A percentile compares a stretch with the other conserved stretches of the same genome.
Conservation (phyloP, 2,329 filamentous ascomycete species). For the Aspergillus viridinutans region DNA sequence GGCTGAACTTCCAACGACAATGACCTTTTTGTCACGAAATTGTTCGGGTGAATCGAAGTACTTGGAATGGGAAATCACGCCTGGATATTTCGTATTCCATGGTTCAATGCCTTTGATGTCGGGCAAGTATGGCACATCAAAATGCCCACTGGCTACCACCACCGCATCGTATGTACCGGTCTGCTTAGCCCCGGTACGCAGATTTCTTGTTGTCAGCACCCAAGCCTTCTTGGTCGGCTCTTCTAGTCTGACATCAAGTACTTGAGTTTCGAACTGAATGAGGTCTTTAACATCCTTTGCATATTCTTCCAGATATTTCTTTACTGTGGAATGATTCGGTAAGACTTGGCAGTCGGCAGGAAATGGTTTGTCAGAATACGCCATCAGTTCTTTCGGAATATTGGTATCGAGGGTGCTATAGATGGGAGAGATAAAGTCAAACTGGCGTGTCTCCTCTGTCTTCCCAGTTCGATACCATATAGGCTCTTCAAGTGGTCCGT, state of each 20-base stretch:
- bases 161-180: constrained; percentile 66
- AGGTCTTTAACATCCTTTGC: constrained; percentile 62
- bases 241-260: constrained; percentile 54
- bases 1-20: constrained; percentile 79
- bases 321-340: constrained; percentile 66
- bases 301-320: constrained; percentile 70
- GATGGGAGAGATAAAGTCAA: constrained; percentile 74
- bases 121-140: constrained; percentile 65
- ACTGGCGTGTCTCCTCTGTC: constrained; percentile 29
- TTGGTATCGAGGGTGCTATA: constrained; percentile 84
- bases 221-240: constrained; percentile 47
- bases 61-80: constrained; percentile 69
- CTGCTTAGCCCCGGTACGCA: constrained; percentile 41
- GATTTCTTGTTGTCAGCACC: constrained; percentile 54
- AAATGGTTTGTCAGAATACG: constrained; percentile 68
- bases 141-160: constrained; percentile 72
- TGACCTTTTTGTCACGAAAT: constrained; percentile 67
- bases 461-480: constrained; percentile 42
- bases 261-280: constrained; percentile 67
- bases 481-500: constrained; percentile 60
- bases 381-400: constrained; percentile 77
- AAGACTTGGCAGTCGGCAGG: constrained; percentile 64
- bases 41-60: constrained; percentile 64
- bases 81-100: constrained; percentile 59
- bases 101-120: constrained; percentile 54